Conservation (phyloP, 208 protist genomes). For the Blastocrithidia nonstop region DNA sequence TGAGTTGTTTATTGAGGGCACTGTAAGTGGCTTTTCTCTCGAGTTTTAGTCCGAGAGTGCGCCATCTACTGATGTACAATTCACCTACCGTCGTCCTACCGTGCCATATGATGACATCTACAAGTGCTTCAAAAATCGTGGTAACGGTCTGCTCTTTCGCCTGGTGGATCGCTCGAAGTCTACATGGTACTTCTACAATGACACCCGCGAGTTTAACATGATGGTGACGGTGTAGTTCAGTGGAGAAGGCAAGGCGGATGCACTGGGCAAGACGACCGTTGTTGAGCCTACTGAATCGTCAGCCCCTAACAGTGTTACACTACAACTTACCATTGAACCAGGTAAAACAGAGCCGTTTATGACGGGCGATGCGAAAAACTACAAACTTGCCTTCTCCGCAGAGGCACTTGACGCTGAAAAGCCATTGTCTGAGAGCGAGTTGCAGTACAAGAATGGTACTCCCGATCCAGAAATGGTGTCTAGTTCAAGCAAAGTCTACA, state of each 20-base stretch:
- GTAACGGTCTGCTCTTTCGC: constrained; percentile 71
- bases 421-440: constrained; percentile 14
- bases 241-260: constrained; percentile 19
- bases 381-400: constrained; percentile 42
- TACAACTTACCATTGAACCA: constrained; percentile 31
- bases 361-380: constrained; percentile 21
- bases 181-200: constrained; percentile 76
- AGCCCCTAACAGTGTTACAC: constrained; percentile 13
- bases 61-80: constrained; percentile 10
- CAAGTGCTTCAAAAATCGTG: constrained; percentile 64
- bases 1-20: constrained; percentile 32
- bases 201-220: constrained; percentile 63
- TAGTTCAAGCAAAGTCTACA: constrained; percentile 32
- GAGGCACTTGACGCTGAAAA: constrained; percentile 25
- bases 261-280: constrained; percentile 38
- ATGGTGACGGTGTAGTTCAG: constrained; percentile 41
- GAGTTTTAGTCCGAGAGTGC: constrained; percentile 25
- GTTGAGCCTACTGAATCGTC: constrained; percentile 9
- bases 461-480: constrained; percentile 23
- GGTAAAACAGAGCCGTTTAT: constrained; percentile 47
- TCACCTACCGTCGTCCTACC: constrained; percentile 11
- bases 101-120: constrained; percentile 27
- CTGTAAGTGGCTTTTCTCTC: constrained; percentile 13
- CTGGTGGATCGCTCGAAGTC: constrained; percentile 37
- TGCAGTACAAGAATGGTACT: constrained; percentile 32